A percentile compares a stretch with the other conserved stretches of the same genome.
These are phyloP conservation scores for Camelina sativa DNA, from an alignment of 345 rosid genomes.

Conservation along the genomic window DNA sequence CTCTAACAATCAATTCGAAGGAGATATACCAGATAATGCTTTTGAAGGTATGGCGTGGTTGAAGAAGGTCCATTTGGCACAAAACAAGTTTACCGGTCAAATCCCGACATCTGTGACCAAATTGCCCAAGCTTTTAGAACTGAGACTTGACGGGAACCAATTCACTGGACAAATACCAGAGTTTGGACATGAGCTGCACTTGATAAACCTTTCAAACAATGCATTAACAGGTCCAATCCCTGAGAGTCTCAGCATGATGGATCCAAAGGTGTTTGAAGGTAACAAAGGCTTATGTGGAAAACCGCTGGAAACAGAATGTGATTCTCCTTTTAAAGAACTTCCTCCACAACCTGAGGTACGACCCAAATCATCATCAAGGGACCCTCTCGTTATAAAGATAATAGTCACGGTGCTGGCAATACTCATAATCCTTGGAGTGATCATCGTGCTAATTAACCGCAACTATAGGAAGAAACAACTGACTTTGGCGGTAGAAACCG, in stretches of 20 bases:
- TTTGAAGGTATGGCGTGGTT: slow-evolving; percentile 64
- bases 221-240: slow-evolving; percentile 70
- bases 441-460: slow-evolving; percentile 21
- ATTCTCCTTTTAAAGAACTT: slow-evolving; percentile 11
- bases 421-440: slow-evolving; percentile 20
- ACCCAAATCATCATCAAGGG: slow-evolving; percentile 15
- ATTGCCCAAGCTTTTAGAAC: slow-evolving; percentile 59
- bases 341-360: slow-evolving; percentile 21
- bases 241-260: slow-evolving; percentile 43
- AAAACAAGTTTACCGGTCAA: slow-evolving; percentile 62
- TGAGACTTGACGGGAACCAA: slow-evolving; percentile 67
- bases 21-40: slow-evolving; percentile 60
- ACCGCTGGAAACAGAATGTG: slow-evolving; percentile 52
- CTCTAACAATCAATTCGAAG: slow-evolving; percentile 67
- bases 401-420: slow-evolving; percentile 39
- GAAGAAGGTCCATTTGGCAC: slow-evolving; percentile 62
- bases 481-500: slow-evolving; percentile 44
- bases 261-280: slow-evolving; percentile 58
- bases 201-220: slow-evolving; percentile 65
- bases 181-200: slow-evolving; percentile 46
- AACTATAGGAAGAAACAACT: slow-evolving; percentile 11
- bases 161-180: slow-evolving; percentile 69
- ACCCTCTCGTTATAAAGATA: slow-evolving; percentile 30
- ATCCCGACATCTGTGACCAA: slow-evolving; percentile 64
- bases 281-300: slow-evolving; percentile 73